A percentile compares a stretch with the other conserved stretches of the same genome.
phyloP scores from a whole-genome alignment of 2,329 filamentous ascomycete genomes.

The Xylariomycetidae sp. region DNA sequence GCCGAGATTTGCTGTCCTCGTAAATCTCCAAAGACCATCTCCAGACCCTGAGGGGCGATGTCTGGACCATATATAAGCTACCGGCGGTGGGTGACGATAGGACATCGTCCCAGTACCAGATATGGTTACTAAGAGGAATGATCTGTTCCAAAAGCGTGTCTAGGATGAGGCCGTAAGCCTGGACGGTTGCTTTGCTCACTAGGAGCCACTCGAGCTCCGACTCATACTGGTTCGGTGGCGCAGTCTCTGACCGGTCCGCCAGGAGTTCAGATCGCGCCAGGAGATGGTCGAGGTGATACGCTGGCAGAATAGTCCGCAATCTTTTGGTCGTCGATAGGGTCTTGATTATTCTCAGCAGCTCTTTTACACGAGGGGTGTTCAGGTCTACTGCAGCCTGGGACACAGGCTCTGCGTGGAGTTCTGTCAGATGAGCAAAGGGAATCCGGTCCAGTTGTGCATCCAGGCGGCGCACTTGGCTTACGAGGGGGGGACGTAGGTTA shows the following conservation, averaged over 20 bases:
- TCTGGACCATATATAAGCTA: conserved; percentile 80
- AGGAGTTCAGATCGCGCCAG: conserved; percentile 58
- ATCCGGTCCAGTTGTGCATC: conserved; percentile 62
- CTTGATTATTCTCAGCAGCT: conserved; percentile 63
- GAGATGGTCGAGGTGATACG: conserved; percentile 53
- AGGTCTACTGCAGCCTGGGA: conserved; percentile 34
- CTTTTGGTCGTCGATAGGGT: conserved; percentile 64
- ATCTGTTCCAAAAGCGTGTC: conserved; percentile 76
- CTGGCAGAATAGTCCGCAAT: conserved; percentile 54
- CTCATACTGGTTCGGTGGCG: conserved; percentile 48
- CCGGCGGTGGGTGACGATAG: conserved; percentile 72
- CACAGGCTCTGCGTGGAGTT: conserved; percentile 32
- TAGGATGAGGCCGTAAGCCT: conserved; percentile 77
- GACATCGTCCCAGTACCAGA: conserved; percentile 94
- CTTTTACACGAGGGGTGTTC: conserved; percentile 48
- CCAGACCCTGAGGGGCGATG: conserved; percentile 70
- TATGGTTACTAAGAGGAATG: conserved; percentile 74
- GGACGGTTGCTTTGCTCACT: conserved; percentile 85
- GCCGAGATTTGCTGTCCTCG: conserved; percentile 47
- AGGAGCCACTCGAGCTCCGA: conserved; percentile 85
- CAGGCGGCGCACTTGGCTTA: conserved; percentile 52
- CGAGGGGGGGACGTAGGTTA: conserved; percentile 27
- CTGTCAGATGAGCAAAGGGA: conserved; percentile 39
- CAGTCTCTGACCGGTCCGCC: conserved; percentile 22
- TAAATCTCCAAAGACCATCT: conserved; percentile 66